Base-by-base conservation (phyloP, 805 yeast species). In the Wickerhamomyces tratensis region DNA sequence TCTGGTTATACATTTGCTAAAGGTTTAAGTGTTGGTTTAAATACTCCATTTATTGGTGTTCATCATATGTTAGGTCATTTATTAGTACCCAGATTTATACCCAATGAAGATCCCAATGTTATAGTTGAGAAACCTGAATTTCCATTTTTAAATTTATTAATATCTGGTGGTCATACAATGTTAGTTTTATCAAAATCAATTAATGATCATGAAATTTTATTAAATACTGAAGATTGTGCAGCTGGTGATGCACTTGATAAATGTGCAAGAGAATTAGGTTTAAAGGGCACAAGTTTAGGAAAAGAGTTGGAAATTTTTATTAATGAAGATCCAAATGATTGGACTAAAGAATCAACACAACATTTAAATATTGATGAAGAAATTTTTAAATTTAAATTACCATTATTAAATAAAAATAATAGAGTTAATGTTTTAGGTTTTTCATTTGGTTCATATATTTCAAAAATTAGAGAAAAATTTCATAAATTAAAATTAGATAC, bases 31-130 rank as follows among this genome's bases (percentile, higher is more conserved):
- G 63, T 83, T 1, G 97, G 89, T 0, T 83, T 87, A 82, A 59
- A 72, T 12, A 72, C 67, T 7, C 97, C 96, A 0, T 54, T 86
- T 15, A 67, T 93, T 2, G 98, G 97, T 0, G 96, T 91, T 0
- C 95, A 93, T 58, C 98, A 93, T 55, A 91, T 93, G 98, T 67
- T 91, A 39, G 98, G 95, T 0, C 98, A 93, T 63, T 64, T 93
- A 6, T 59, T 93, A 29, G 69, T 86, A 0, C 79, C 88, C 2
- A 59, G 88, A 41, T 58, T 78, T 57, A 9, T 29, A 29, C 31
- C 31, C 8, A 29, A 4, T 9, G 5, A 11, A 9, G 31, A 9
- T 29, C 11, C 31, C 5, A 63, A 57, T 25, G 53, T 62, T 40
- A 66, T 65, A 39, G 77, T 74, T 0, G 25, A 43, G 2, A 39